A percentile compares a stretch with the other conserved stretches of the same genome.
Evolutionary conservation across 306 rosid species (phyloP).

Genomic region (Lathyrus oleraceus): DNA sequence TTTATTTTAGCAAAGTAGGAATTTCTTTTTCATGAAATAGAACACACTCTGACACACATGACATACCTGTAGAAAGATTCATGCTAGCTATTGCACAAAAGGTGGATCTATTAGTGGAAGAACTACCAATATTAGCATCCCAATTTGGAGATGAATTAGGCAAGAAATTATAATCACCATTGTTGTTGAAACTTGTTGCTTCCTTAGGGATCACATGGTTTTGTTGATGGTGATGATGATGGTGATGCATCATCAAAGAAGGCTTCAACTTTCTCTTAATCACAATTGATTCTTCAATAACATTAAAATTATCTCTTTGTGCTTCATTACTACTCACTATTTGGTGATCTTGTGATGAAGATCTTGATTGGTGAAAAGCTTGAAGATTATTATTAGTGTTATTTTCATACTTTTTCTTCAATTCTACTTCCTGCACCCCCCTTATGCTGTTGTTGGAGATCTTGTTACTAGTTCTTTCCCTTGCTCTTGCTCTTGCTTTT

Average conservation of each 20-base stretch:
- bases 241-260: slow-evolving; percentile 27
- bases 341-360: slow-evolving; percentile 22
- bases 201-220: slow-evolving; percentile 46
- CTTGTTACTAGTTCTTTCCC: slow-evolving; percentile 76
- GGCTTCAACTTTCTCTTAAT: slow-evolving; percentile 54
- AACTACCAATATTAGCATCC: slow-evolving; percentile 51
- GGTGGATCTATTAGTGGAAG: slow-evolving; percentile 31
- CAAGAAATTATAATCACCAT: slow-evolving; percentile 39
- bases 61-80: slow-evolving; percentile 42
- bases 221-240: slow-evolving; percentile 36
- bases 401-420: slow-evolving; percentile 40
- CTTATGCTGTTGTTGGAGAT: slow-evolving; percentile 21
- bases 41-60: neutral
- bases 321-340: slow-evolving; percentile 12
- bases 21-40: neutral
- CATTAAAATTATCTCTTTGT: slow-evolving; percentile 37
- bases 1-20: neutral
- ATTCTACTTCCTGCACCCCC: slow-evolving; percentile 5
- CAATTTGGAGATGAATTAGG: slow-evolving; percentile 66
- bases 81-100: slow-evolving; percentile 52
- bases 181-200: slow-evolving; percentile 42
- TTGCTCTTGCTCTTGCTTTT: slow-evolving; percentile 86
- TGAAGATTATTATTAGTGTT: slow-evolving; percentile 29
- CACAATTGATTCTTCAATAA: slow-evolving; percentile 50
- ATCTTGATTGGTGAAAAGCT: slow-evolving; percentile 25